Evolutionary conservation across 1,284 basidiomycete genomes (phyloP).

Genomic region (Termitomyces sp.): DNA sequence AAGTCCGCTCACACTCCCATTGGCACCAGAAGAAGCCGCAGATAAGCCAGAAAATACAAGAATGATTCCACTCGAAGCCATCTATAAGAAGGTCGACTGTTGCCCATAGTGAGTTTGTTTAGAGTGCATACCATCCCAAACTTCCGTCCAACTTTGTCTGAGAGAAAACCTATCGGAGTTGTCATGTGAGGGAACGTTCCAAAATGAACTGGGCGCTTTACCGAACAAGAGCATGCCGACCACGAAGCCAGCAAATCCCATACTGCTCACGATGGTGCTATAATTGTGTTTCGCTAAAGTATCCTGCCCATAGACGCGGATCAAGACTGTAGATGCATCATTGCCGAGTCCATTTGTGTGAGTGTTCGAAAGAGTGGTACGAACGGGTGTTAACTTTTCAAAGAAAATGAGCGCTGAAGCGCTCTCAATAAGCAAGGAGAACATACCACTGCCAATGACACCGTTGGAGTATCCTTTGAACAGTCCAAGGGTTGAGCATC

Average conservation of each 20-base stretch:
- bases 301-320: conserved; percentile 55
- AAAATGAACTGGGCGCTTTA: conserved; percentile 15
- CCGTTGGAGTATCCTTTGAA: conserved; percentile 71
- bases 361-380: conserved; percentile 21
- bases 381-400: conserved; percentile 56
- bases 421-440: neutral
- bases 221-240: conserved; percentile 76
- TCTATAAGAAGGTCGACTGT: conserved; percentile 26
- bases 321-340: conserved; percentile 44
- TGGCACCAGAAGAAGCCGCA: conserved; percentile 79
- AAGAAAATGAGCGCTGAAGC: neutral
- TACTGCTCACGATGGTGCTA: conserved; percentile 54
- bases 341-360: neutral
- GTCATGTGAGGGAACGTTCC: neutral
- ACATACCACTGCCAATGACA: conserved; percentile 70
- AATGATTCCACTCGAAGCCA: conserved; percentile 74
- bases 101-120: neutral
- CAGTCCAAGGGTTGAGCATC: neutral
- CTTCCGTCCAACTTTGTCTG: conserved; percentile 86
- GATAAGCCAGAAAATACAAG: conserved; percentile 81
- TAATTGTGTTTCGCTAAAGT: conserved; percentile 49
- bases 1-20: conserved; percentile 67
- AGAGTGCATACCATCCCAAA: conserved; percentile 66
- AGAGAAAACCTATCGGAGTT: conserved; percentile 48
- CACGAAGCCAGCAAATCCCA: conserved; percentile 80